Base-by-base conservation (phyloP, 768 basidiomycete genomes). In the Phylloporus arenicola region DNA sequence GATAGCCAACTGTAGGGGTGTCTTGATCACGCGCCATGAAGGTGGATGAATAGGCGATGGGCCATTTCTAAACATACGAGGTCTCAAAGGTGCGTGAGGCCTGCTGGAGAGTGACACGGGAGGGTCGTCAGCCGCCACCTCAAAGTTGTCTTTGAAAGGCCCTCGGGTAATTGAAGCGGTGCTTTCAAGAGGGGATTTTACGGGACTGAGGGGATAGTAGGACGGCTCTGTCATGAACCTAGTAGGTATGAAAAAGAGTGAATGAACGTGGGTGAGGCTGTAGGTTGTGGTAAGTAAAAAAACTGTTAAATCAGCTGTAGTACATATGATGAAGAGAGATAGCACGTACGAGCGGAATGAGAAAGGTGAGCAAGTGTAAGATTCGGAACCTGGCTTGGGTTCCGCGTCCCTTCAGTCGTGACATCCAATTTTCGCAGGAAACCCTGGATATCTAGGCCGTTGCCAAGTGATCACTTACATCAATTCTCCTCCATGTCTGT, bases 151-250 rank as follows among this genome's bases (percentile, higher is more conserved):
- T 43, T 40, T 37, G 16, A 37, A 41, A 19, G 16, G 16, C 13
- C 50, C 29, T 0, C 25, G 27, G 2, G 51, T 43, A 14, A 51
- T 29, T 11, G 52, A 44, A 13, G 12, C 14, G 10, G 25, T 38
- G 22, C 29, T 27, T 12, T 46, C 44, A 17, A 20, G 39, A 37
- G 45, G 35, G 1, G 45, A 29, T 43, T 55, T 50, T 19, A 59
- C 6, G 19, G 37, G 51, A 41, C 29, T 30, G 16, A 62, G 61
- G n/a, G 57, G 53, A n/a, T 51, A 51, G 33, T 62, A 62, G 13
- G 61, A 60, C 3, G 60, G 37, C 17, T 53, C 33, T 24, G 57
- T 25, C 60, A 63, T 60, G 47, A 45, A 42, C 13, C 16, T 24
- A 29, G 11, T 20, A 20, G 1, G 31, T 27, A 20, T 33, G 17